Evolutionary conservation across 495 filamentous ascomycete genomes (phyloP).

Genomic region (Haplographium delicatum): DNA sequence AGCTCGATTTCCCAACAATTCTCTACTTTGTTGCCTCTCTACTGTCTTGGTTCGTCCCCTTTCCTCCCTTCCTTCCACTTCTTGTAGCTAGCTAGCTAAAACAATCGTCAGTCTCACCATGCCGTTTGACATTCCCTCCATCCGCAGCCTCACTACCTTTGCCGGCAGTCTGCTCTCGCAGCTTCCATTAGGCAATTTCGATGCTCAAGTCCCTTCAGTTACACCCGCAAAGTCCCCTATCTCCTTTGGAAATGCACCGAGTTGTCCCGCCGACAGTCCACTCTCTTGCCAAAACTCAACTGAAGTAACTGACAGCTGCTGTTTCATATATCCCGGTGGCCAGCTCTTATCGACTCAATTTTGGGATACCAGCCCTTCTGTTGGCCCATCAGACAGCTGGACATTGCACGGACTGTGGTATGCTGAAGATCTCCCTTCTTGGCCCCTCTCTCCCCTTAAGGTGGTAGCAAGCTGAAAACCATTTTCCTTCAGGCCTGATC

Average conservation of each 20-base stretch:
- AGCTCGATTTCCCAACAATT: too few species aligned
- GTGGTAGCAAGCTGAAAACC: not conserved
- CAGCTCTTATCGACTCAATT: constrained; percentile 79
- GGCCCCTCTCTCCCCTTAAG: too few species aligned
- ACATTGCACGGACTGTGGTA: constrained; percentile 83
- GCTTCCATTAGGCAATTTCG: constrained; percentile 5
- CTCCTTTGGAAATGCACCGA: constrained; percentile 5
- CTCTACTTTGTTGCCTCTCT: too few species aligned
- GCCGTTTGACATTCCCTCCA: constrained; percentile 10
- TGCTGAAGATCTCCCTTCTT: not conserved
- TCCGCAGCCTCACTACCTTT: constrained; percentile 11
- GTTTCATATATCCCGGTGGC: constrained; percentile 78
- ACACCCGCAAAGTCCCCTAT: not conserved
- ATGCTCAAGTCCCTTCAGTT: too few species aligned
- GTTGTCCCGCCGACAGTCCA: constrained; percentile 40
- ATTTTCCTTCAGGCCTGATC: constrained; percentile 61
- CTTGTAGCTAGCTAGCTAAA: too few species aligned
- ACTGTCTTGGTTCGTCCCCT: too few species aligned
- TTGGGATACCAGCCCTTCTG: constrained; percentile 72
- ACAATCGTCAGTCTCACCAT: too few species aligned
- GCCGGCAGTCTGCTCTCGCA: constrained; percentile 11
- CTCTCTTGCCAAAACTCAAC: constrained; percentile 44
- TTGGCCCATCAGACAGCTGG: constrained; percentile 72
- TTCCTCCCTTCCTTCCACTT: too few species aligned
- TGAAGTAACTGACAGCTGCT: constrained; percentile 57